A percentile compares a stretch with the other conserved stretches of the same genome.
phyloP scores from a whole-genome alignment of 2,329 filamentous ascomycete genomes.

The Fusarium sp. region DNA sequence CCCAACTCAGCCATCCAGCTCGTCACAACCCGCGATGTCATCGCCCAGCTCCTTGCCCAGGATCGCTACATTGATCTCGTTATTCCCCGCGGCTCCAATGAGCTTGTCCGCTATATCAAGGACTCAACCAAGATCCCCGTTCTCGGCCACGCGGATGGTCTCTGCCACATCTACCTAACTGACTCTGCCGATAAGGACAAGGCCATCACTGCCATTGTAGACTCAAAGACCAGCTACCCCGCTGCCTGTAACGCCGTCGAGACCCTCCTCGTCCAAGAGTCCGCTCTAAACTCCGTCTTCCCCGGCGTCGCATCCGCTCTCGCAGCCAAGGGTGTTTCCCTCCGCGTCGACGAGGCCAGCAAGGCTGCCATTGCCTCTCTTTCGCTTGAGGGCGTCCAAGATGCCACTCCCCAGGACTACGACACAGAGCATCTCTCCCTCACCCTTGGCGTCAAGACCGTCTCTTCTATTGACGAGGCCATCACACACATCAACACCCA shows the following conservation, averaged over 20 bases:
- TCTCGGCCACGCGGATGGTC: conserved; percentile 93
- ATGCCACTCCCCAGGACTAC: conserved; percentile 79
- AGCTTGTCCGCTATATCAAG: conserved; percentile 91
- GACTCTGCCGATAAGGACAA: conserved; percentile 78
- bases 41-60: conserved; percentile 86
- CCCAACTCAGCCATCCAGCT: conserved; percentile 92
- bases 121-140: conserved; percentile 93
- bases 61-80: conserved; percentile 94
- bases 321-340: conserved; percentile 79
- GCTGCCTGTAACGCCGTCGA: conserved; percentile 97
- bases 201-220: conserved; percentile 82
- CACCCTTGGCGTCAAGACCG: conserved; percentile 84
- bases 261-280: conserved; percentile 85
- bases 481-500: conserved; percentile 91
- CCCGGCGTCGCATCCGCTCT: conserved; percentile 81
- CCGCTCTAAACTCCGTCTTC: conserved; percentile 74
- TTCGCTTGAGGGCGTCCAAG: conserved; percentile 66
- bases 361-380: conserved; percentile 71
- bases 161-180: conserved; percentile 90
- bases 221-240: conserved; percentile 94
- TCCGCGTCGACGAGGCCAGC: conserved; percentile 81
- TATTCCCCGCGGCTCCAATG: conserved; percentile 91
- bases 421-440: conserved; percentile 91
- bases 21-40: conserved; percentile 91
- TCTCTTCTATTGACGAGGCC: conserved; percentile 76